phyloP scores from a whole-genome alignment of 2,329 filamentous ascomycete genomes.

The Dactylellina parvicollis region DNA sequence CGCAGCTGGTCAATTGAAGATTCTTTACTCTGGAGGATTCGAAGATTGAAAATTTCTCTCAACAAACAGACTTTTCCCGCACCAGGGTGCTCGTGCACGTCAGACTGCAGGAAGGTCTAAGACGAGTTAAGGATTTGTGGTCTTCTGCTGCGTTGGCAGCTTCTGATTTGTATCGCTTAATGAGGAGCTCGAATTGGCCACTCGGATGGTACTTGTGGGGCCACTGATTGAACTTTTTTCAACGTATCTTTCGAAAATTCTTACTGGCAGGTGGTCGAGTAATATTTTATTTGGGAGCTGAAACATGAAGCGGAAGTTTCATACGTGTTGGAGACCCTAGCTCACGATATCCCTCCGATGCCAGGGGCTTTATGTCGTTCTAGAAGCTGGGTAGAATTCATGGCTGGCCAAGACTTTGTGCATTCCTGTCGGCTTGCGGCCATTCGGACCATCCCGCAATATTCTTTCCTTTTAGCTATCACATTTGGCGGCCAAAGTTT shows the following conservation, averaged over 20 bases:
- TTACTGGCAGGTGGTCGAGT: no score
- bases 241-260: no score
- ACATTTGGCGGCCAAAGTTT: no score
- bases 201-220: background rate
- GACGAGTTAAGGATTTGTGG: slow-evolving; percentile 40
- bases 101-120: slow-evolving; percentile 40
- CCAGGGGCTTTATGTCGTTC: background rate
- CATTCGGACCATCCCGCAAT: no score
- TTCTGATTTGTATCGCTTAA: slow-evolving; percentile 53
- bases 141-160: slow-evolving; percentile 45
- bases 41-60: background rate
- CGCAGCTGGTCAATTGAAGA: slow-evolving; percentile 5
- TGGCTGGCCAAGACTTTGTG: no score
- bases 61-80: background rate
- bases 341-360: background rate
- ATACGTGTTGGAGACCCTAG: background rate
- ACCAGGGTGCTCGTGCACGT: slow-evolving; percentile 24
- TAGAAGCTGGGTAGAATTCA: background rate
- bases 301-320: background rate
- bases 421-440: no score
- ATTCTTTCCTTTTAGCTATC: no score
- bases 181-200: slow-evolving; percentile 6
- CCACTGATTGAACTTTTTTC: no score
- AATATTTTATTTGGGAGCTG: no score
- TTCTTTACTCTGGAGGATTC: slow-evolving; percentile 18